Evolutionary conservation across 2,329 filamentous ascomycete species (phyloP).

Genomic region (Colletotrichum lini): DNA sequence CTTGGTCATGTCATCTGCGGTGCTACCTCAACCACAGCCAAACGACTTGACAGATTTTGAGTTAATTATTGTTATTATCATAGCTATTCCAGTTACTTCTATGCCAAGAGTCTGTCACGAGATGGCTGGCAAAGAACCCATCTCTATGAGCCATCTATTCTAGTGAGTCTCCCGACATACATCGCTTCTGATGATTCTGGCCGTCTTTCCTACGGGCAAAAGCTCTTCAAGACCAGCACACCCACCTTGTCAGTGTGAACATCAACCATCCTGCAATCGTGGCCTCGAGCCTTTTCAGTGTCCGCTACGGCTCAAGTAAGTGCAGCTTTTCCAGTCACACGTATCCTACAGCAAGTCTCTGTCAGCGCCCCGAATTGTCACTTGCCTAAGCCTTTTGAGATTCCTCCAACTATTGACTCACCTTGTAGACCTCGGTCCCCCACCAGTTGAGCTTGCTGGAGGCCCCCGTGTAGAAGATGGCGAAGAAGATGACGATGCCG

Average conservation of each 20-base stretch:
- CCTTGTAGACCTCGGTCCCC: slow-evolving; percentile 48
- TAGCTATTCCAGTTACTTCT: too few species aligned
- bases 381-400: too few species aligned
- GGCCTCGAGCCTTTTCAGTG: background rate
- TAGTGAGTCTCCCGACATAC: background rate
- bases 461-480: slow-evolving; percentile 50
- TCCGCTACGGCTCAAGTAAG: slow-evolving; percentile 4
- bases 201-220: background rate
- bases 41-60: too few species aligned
- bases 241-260: background rate
- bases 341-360: slow-evolving; percentile 23
- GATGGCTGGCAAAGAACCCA: background rate
- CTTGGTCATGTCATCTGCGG: too few species aligned
- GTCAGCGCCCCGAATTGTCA: background rate
- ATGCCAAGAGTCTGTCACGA: too few species aligned
- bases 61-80: too few species aligned
- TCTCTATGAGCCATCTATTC: background rate
- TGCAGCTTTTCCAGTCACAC: slow-evolving; percentile 40
- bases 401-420: background rate
- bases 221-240: background rate
- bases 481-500: slow-evolving; percentile 53
- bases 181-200: background rate
- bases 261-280: background rate
- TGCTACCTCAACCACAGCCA: too few species aligned
- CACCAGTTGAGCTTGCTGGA: slow-evolving; percentile 49